Base-by-base conservation (phyloP, 225 moss, liverwort and hornwort genomes). In the Bryum argenteum region DNA sequence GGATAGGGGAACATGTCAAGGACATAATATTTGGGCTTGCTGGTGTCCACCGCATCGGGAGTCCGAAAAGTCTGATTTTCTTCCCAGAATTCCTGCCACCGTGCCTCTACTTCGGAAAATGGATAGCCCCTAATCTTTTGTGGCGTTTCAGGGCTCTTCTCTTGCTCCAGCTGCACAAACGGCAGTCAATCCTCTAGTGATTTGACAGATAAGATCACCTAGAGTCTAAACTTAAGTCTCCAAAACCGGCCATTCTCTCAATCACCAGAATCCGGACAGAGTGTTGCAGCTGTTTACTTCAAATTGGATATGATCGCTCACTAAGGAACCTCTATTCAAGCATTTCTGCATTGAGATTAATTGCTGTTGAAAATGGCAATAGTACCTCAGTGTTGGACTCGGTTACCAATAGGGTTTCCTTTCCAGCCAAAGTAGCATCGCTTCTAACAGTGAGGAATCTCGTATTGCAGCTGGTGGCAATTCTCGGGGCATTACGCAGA, bases 1-100 rank as follows among this genome's bases (percentile, higher is more conserved):
- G 97, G 97, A 47, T 98, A 94, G 5, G 94, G 94, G 61, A 98
- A 98, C 97, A 98, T 92, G 80, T 94, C 94, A 62, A 92, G 77
- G 11, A 87, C 98, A 70, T 94, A 94, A 14, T 88, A 98, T 66
- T 98, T 94, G 11, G 91, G 98, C 80, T 92, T 98, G 2, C 88
- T 80, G 11, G 82, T 84, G 66, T 98, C 94, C 8, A 98, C 79
- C 66, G n/a, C 65, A 54, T 94, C 94, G 0, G 92, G 84, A 54
- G 94, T 94, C 24, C 91, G 81, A 80, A 94, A 98, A 1, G 94
- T 92, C 70, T 92, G 91, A 72, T 88, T 80, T 75, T 94, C 93
- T 62, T 97, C 97, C 97, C 93, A 93, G 24, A 81, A 66, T 39
- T 89, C 81, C 82, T 94, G 97, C 97, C 97, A 98, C 37, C 78